A percentile compares a stretch with the other conserved stretches of the same genome.
These are phyloP conservation scores for Botryobasidium botryosum DNA, from an alignment of 768 basidiomycete genomes.

Conservation along the genomic window DNA sequence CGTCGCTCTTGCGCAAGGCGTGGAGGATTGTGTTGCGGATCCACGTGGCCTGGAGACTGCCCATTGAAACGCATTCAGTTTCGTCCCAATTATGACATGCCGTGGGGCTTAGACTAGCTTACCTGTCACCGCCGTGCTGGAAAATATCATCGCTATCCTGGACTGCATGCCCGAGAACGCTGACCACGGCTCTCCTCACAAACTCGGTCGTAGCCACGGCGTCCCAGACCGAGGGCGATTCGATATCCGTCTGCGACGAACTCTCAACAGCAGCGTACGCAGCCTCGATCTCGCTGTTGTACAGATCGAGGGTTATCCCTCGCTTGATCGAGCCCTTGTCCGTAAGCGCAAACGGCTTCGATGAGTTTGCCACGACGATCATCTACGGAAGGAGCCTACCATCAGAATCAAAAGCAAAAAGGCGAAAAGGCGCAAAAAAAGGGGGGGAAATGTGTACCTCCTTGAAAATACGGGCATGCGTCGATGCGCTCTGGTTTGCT, in stretches of 20 bases:
- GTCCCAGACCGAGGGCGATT: slow-evolving; percentile 6
- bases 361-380: slow-evolving; percentile 2
- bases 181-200: slow-evolving; percentile 21
- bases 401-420: not conserved
- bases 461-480: slow-evolving; percentile 10
- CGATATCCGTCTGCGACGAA: slow-evolving; percentile 4
- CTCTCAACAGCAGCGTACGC: slow-evolving; percentile 1
- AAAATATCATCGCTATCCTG: slow-evolving; percentile 25
- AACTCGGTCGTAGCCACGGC: slow-evolving; percentile 15
- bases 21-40: slow-evolving; percentile 26
- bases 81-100: not conserved
- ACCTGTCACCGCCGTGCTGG: slow-evolving; percentile 23
- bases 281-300: slow-evolving; percentile 1
- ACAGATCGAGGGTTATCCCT: not conserved
- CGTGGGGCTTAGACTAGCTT: too few species aligned
- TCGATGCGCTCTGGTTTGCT: slow-evolving; percentile 16
- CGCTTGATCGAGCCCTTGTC: slow-evolving; percentile 1
- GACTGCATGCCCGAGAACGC: slow-evolving; percentile 18
- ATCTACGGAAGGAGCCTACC: too few species aligned
- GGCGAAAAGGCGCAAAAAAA: too few species aligned
- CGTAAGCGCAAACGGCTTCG: not conserved
- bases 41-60: slow-evolving; percentile 26
- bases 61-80: not conserved
- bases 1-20: slow-evolving; percentile 18
- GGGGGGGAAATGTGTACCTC: slow-evolving; percentile 5